phyloP scores from a whole-genome alignment of 2,329 filamentous ascomycete species.

The Colletotrichum sp. region DNA sequence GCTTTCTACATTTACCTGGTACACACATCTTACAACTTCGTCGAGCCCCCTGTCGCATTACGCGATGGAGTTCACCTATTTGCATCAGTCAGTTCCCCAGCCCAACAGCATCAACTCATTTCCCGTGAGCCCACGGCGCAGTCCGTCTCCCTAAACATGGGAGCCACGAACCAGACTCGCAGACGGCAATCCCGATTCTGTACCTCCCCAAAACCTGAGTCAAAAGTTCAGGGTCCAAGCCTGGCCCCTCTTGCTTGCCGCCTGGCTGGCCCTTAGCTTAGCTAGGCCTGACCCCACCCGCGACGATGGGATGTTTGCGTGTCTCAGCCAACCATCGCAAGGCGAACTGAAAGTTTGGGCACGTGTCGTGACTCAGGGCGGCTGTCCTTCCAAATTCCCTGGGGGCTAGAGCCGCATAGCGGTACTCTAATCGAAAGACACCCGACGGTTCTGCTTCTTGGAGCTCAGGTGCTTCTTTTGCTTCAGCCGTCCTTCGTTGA shows the following conservation, averaged over 20 bases:
- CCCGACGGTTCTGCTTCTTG: constrained; percentile 47
- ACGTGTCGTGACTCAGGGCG: background rate
- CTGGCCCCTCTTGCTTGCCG: background rate
- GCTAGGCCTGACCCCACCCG: background rate
- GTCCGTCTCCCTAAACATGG: background rate
- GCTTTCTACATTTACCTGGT: background rate
- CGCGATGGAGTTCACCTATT: background rate
- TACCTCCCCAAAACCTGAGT: background rate
- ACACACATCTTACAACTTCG: background rate
- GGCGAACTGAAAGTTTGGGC: background rate
- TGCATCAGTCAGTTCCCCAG: background rate
- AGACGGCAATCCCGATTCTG: background rate
- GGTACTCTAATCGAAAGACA: background rate
- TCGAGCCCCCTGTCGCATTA: background rate
- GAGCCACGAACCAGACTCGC: background rate
- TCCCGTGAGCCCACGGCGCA: background rate
- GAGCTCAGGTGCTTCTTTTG: constrained; percentile 53
- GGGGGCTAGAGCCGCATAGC: background rate
- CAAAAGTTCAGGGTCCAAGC: constrained; percentile 6
- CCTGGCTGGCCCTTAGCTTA: background rate
- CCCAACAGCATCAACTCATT: background rate
- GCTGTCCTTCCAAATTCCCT: background rate
- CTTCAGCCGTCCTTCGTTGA: constrained; percentile 48
- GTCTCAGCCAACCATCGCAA: background rate
- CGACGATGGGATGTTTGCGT: background rate